These are phyloP conservation scores for Prunus dulcis DNA, from an alignment of 306 rosid species.

Conservation along the genomic window DNA sequence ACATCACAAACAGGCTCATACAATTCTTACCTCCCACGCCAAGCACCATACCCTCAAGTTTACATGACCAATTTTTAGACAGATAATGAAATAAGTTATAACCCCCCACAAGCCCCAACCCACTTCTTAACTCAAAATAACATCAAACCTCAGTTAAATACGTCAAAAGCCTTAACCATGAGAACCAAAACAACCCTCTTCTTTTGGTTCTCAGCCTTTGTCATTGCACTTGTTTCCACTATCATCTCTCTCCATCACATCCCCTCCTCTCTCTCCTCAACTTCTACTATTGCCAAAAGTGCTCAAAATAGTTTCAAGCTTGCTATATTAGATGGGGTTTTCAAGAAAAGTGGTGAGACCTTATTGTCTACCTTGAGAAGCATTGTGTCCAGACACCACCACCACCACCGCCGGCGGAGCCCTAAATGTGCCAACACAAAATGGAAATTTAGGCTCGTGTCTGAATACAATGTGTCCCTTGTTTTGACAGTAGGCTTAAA, in stretches of 20 bases:
- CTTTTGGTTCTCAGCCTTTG: slow-evolving; percentile 46
- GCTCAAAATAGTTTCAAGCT: slow-evolving; percentile 19
- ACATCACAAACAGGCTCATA: slow-evolving; percentile 10
- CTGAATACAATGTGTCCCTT: slow-evolving; percentile 42
- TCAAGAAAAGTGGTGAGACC: slow-evolving; percentile 38
- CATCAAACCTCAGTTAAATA: neutral
- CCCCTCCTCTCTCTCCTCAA: slow-evolving; percentile 22
- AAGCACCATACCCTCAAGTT: slow-evolving; percentile 21
- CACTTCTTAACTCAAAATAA: slow-evolving; percentile 21
- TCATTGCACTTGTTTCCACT: slow-evolving; percentile 42
- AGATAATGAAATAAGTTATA: slow-evolving; percentile 14
- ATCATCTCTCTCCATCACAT: slow-evolving; percentile 22
- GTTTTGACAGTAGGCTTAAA: slow-evolving; percentile 57
- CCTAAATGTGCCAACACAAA: slow-evolving; percentile 35
- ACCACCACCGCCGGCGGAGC: slow-evolving; percentile 25
- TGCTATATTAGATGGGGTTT: slow-evolving; percentile 26
- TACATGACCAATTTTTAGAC: slow-evolving; percentile 15
- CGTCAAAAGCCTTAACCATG: slow-evolving; percentile 29
- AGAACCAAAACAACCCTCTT: slow-evolving; percentile 38
- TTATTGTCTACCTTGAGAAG: slow-evolving; percentile 35
- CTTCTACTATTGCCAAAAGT: slow-evolving; percentile 4
- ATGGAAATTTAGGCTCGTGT: slow-evolving; percentile 43
- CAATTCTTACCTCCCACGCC: slow-evolving; percentile 57
- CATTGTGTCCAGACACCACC: slow-evolving; percentile 29
- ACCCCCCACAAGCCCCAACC: slow-evolving; percentile 12